Evolutionary conservation across 1,284 basidiomycete genomes (phyloP), one percentile per base, ranked within the genome.

Genomic region (Lignosus rhinocerotis): DNA sequence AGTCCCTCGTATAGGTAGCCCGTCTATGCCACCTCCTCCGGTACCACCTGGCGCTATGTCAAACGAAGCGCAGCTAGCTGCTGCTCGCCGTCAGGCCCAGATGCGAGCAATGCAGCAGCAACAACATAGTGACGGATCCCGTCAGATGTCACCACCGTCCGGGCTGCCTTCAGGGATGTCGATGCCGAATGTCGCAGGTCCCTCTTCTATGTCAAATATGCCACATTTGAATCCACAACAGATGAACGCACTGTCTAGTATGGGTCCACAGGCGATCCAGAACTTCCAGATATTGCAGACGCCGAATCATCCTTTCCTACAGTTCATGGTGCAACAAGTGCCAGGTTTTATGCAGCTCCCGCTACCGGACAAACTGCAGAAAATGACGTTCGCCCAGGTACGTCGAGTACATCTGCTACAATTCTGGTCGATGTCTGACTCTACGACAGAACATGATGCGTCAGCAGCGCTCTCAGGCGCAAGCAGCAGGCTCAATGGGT

Each of bases 311-410:
- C 82, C 84, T 33, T 75, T 89, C 56, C 72, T 86, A 67, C 77
- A 80, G 58, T 81, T 83, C 60, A 76, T 89, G 72, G 64, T 74
- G 5, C 72, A 78, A 50, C 73, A 74, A 34, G 68, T 85, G 3
- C 87, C 85, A 16, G 76, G 77, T 8, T 90, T 90, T 65, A 72
- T 75, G 63, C 67, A 69, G 21, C 66, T 88, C 57, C 78, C 85
- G 9, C 45, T 79, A 6, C 78, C 73, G 58, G 73, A 80, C 63
- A 87, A 90, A 71, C 66, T 89, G 61, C 83, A 85, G 67, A 81
- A 77, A 66, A 76, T 90, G 73, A 71, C 81, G 44, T 63, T 72
- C 57, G 69, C 82, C 21, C 83, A 84, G 75, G 85, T 87, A 63
- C 54, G 75, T 72, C 8, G 10, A 19, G 43, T 30, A 10, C 43